Base-by-base conservation (phyloP, 2,329 filamentous ascomycete species). In the Cordyceps javanica region DNA sequence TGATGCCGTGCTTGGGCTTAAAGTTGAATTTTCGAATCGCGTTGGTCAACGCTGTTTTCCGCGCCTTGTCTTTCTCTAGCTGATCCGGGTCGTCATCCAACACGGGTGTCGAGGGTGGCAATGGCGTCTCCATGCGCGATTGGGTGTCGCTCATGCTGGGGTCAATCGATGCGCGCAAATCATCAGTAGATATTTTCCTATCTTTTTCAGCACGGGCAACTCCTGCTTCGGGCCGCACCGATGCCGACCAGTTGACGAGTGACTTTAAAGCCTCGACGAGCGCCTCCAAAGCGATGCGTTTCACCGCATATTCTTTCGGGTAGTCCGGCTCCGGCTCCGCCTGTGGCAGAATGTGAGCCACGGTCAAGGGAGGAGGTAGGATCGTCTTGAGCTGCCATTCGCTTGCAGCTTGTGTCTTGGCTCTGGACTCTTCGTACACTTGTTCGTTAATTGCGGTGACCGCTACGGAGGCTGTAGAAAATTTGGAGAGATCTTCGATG, bases 1-100 rank as follows among this genome's bases (percentile, higher is more conserved):
- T 96, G 68, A 99, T 83, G 6, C 94, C 95, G 59, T 89, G 85
- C 72, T 99, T 99, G 0, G 95, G 91, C 71, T 99, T 99, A 78
- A 93, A 97, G 70, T 99, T 99, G 80, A 99, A 99, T 61, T 91
- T 88, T 51, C 87, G 85, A 56, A 97, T 88, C 2, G 89, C 93
- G 65, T 96, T 94, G 54, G 87, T 89, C 60, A 97, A 75, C 0
- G 94, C 94, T 7, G 91, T 97, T 75, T 99, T 99, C 61, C 88
- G 83, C 60, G 92, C 90, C 74, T 97, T 97, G 57, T 92, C 91
- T 71, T 89, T 95, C 67, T 97, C 94, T n/a, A 99, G 78, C 66
- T 97, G 88, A 61, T 86, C 91, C 0, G 93, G 93, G 66, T 99
- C 94, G 67, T 99, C 95, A 58, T 97, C 91, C 3, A 85, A 73